phyloP scores from a whole-genome alignment of 768 basidiomycete species.

The Daedalea quercina region DNA sequence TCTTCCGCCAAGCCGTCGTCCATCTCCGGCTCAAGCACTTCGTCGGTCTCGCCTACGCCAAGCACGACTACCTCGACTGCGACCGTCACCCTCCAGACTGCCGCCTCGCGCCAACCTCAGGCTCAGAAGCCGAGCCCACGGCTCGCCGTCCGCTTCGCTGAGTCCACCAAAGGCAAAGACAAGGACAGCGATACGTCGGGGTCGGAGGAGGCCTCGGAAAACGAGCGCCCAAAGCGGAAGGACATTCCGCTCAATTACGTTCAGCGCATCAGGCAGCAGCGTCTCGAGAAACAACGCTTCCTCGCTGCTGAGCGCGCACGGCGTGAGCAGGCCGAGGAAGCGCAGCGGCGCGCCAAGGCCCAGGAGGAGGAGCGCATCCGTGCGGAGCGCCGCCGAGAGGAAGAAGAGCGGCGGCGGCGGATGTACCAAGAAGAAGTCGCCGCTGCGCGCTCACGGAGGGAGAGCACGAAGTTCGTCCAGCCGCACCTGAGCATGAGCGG shows the following conservation, averaged over 20 bases:
- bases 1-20: background rate
- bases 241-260: constrained; percentile 61
- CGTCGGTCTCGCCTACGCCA: background rate
- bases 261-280: constrained; percentile 65
- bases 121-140: background rate
- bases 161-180: constrained; percentile 1
- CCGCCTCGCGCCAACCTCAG: background rate
- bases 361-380: constrained; percentile 39
- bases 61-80: background rate
- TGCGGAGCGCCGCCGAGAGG: constrained; percentile 45
- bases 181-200: constrained; percentile 6
- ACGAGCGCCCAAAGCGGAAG: constrained; percentile 41
- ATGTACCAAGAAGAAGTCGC: constrained; percentile 52
- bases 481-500: constrained; percentile 14
- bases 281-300: constrained; percentile 66
- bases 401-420: constrained; percentile 48
- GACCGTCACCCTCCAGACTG: background rate
- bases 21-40: background rate
- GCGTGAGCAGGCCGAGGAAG: constrained; percentile 33
- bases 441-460: constrained; percentile 55
- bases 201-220: constrained; percentile 21
- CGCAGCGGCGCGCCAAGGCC: constrained; percentile 32
- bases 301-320: constrained; percentile 41
- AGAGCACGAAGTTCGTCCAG: constrained; percentile 30
- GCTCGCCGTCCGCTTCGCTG: constrained; percentile 10